phyloP scores from a whole-genome alignment of 1,139 yeast genomes.

The Nakaseomyces nivariensis region DNA sequence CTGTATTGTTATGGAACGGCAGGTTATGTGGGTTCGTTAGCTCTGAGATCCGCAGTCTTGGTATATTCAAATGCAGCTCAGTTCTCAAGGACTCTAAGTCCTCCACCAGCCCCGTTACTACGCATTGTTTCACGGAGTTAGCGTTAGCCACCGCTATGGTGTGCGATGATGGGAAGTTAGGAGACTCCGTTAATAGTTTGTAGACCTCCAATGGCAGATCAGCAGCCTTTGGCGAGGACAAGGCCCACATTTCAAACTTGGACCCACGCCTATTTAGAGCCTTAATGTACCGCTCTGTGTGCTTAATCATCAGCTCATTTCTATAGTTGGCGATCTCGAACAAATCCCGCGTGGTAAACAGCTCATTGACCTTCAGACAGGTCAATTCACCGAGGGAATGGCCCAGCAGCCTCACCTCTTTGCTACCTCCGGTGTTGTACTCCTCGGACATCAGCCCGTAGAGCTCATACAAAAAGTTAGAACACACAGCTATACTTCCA shows the following conservation, averaged over 20 bases:
- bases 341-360: conserved; percentile 30
- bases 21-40: conserved; percentile 25
- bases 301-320: conserved; percentile 26
- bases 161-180: conserved; percentile 10
- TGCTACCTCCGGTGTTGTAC: not conserved
- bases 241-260: conserved; percentile 27
- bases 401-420: conserved; percentile 32
- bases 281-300: conserved; percentile 20
- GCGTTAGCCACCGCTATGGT: conserved; percentile 26
- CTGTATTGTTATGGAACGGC: conserved; percentile 28
- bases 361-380: conserved; percentile 32
- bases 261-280: conserved; percentile 20
- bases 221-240: conserved; percentile 22
- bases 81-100: conserved; percentile 22
- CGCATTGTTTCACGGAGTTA: conserved; percentile 27
- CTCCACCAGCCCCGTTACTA: conserved; percentile 25
- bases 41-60: conserved; percentile 21
- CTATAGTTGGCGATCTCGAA: conserved; percentile 27
- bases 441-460: conserved; percentile 9
- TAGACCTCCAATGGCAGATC: conserved; percentile 22
- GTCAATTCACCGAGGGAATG: conserved; percentile 55
- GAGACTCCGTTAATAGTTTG: conserved; percentile 13
- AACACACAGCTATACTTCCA: conserved; percentile 26
- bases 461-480: conserved; percentile 22
- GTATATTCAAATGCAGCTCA: conserved; percentile 17